A percentile compares a stretch with the other conserved stretches of the same genome.
Conservation (phyloP, 768 basidiomycete species). For the Hemileccinum impolitum region DNA sequence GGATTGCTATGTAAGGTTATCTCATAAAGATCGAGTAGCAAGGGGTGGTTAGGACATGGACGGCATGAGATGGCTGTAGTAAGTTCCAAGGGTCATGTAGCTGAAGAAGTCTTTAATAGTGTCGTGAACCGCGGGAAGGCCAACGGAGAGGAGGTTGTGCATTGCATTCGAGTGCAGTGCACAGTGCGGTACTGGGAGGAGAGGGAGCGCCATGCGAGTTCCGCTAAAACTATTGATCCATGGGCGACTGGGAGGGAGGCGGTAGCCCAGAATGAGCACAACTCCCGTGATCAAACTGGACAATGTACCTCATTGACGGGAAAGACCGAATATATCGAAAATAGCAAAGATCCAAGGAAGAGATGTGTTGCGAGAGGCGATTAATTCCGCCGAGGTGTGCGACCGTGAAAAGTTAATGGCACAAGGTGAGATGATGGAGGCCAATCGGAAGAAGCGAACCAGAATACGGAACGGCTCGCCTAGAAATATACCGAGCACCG, state of each 20-base stretch:
- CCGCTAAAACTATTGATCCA: constrained; percentile 8
- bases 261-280: constrained; percentile 14
- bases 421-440: constrained; percentile 36
- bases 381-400: constrained; percentile 33
- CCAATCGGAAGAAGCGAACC: constrained; percentile 48
- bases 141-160: background rate
- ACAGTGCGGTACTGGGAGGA: constrained; percentile 1
- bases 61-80: constrained; percentile 19
- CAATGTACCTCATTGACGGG: constrained; percentile 35
- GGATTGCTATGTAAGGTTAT: constrained; percentile 13
- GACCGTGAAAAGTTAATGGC: constrained; percentile 28
- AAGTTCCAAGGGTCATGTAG: constrained; percentile 21
- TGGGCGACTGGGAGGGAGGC: constrained; percentile 9
- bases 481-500: constrained; percentile 39
- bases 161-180: background rate
- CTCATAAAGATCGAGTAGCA: constrained; percentile 13
- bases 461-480: constrained; percentile 45
- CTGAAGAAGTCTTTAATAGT: constrained; percentile 11
- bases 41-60: constrained; percentile 15
- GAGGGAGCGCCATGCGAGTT: background rate
- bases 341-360: constrained; percentile 42
- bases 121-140: constrained; percentile 11
- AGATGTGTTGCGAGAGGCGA: constrained; percentile 38
- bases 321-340: constrained; percentile 26
- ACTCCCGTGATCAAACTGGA: constrained; percentile 21